Percentiles rank a stretch among this genome's conserved stretches.
Evolutionary conservation across 2,329 filamentous ascomycete species (phyloP).

Genomic region (Verticillium longisporum): DNA sequence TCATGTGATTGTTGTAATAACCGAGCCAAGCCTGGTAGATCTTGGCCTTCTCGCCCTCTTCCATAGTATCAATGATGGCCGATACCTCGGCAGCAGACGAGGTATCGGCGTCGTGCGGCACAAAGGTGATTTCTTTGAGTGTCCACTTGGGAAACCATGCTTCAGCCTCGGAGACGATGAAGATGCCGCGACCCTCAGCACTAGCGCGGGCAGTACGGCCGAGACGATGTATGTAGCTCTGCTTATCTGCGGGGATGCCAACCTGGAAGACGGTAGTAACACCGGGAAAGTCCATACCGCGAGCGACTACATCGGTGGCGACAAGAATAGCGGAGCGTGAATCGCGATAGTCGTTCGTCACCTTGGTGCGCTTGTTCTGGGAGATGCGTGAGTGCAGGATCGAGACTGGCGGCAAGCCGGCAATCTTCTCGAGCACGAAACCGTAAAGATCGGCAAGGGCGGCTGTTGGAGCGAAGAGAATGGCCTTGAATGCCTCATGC

Average conservation of each 20-base stretch:
- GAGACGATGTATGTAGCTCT: slow-evolving; percentile 62
- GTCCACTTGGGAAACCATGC: slow-evolving; percentile 40
- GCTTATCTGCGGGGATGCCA: slow-evolving; percentile 50
- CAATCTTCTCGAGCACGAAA: slow-evolving; percentile 30
- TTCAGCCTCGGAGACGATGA: slow-evolving; percentile 49
- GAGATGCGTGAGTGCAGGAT: slow-evolving; percentile 44
- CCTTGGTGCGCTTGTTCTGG: slow-evolving; percentile 42
- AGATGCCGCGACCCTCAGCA: slow-evolving; percentile 55
- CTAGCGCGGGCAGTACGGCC: slow-evolving; percentile 61
- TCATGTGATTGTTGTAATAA: slow-evolving; percentile 45
- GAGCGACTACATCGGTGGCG: slow-evolving; percentile 64
- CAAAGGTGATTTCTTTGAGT: slow-evolving; percentile 47
- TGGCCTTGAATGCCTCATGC: slow-evolving; percentile 66
- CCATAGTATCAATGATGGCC: slow-evolving; percentile 33
- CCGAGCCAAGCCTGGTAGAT: slow-evolving; percentile 53
- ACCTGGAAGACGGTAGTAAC: slow-evolving; percentile 62
- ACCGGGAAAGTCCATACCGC: slow-evolving; percentile 68
- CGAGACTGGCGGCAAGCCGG: slow-evolving; percentile 34
- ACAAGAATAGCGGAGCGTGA: slow-evolving; percentile 48
- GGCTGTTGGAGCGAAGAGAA: slow-evolving; percentile 68
- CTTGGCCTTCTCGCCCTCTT: slow-evolving; percentile 35
- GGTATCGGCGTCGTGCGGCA: slow-evolving; percentile 37
- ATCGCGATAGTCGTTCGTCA: slow-evolving; percentile 58
- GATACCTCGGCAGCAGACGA: slow-evolving; percentile 29
- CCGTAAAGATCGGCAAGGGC: slow-evolving; percentile 44